A percentile compares a stretch with the other conserved stretches of the same genome.
phyloP scores from a whole-genome alignment of 2,329 filamentous ascomycete genomes.

The Penicillium expansum region DNA sequence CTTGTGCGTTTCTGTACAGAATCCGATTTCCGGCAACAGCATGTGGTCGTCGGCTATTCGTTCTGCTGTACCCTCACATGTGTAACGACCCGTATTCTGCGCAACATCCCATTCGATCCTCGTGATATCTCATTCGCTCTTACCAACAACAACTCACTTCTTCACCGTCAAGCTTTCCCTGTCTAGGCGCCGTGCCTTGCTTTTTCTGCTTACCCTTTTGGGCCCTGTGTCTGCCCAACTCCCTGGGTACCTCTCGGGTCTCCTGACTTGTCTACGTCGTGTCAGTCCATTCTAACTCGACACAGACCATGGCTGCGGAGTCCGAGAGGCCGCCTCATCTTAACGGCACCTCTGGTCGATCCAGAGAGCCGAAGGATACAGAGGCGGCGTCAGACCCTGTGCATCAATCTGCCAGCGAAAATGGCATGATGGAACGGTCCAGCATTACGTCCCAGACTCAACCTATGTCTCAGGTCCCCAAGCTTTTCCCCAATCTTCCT shows the following conservation, averaged over 20 bases:
- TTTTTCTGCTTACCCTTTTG: conserved; percentile 22
- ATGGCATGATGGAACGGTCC: conserved; percentile 32
- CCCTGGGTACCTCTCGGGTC: conserved; percentile 35
- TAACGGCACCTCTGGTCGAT: conserved; percentile 31
- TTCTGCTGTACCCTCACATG: conserved; percentile 27
- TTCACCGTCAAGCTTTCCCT: conserved; percentile 20
- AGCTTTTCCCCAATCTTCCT: conserved; percentile 27
- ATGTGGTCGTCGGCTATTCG: conserved; percentile 39
- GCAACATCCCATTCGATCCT: conserved; percentile 22
- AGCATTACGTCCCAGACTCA: conserved; percentile 28
- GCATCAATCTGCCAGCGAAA: conserved; percentile 30
- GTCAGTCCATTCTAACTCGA: conserved; percentile 30
- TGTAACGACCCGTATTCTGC: conserved; percentile 36
- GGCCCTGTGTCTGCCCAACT: conserved; percentile 26
- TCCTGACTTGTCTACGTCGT: conserved; percentile 34
- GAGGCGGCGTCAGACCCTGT: conserved; percentile 26
- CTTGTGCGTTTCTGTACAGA: conserved; percentile 6
- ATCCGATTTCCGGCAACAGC: conserved; percentile 21
- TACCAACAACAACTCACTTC: conserved; percentile 17
- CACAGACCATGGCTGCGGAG: conserved; percentile 35
- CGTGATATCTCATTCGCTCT: conserved; percentile 21
- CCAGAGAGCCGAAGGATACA: conserved; percentile 29
- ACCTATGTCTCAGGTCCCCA: conserved; percentile 35
- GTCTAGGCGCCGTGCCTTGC: conserved; percentile 18
- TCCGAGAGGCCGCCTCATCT: conserved; percentile 38